Base-by-base conservation (phyloP, 139 green algal genomes). In the Chlorella sp. region DNA sequence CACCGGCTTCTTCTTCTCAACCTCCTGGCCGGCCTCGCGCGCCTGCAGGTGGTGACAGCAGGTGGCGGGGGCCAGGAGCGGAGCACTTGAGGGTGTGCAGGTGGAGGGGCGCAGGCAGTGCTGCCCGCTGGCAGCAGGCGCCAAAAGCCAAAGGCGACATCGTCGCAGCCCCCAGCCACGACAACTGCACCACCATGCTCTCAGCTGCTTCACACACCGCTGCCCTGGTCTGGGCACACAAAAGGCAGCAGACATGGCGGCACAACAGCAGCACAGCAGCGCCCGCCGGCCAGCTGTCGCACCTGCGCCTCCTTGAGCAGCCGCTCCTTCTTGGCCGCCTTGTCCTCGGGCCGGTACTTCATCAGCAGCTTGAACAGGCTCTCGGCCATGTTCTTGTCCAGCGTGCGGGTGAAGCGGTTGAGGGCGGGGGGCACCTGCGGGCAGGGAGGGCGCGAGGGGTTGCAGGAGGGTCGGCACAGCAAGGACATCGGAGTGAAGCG, bases 341-440 rank as follows among this genome's bases (percentile, higher is more conserved):
- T 96, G 93, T 98, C 95, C 92, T 99, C 97, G n/a, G 97, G 97
- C 28, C 97, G 74, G 86, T 94, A 99, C 94, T 99, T 99, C 67
- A 99, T 87, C 86, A 99, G 91, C 88, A 99, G 92, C 93, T 98
- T 99, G 94, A 99, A 99, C 46, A 99, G 81, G 32, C 90, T 95
- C 89, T 95, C 88, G 43, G 97, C 97, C 77, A 94, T 87, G 94
- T 98, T 98, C 92, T 98, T 96, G 89, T 98, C 95, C 83, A 97
- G 67, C 26, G 95, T 94, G 82, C 93, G 94, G 74, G 89, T 96
- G 94, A 98, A 98, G 82, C 96, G 93, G 92, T 96, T 96, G 30
- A 98, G 86, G 22, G 94, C 92, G 24, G 94, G 94, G 46, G 94
- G 94, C 40, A 97, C 94, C 89, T 93, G 90, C 26, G 26, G 30